phyloP scores from a whole-genome alignment of 129 eudicot genomes.

The Lactuca sativa region DNA sequence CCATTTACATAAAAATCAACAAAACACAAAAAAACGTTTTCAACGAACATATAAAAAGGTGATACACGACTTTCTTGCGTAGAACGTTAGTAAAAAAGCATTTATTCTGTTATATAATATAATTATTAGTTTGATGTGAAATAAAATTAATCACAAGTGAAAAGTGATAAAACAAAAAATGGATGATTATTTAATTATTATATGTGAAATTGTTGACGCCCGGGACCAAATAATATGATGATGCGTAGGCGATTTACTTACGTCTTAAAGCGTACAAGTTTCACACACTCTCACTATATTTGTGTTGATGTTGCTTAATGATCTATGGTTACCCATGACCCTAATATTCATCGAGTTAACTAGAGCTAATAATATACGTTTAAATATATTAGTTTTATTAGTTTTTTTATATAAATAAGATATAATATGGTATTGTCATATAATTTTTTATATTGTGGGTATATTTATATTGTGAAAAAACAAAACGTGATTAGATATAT shows the following conservation, averaged over 20 bases:
- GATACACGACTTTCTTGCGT: background rate
- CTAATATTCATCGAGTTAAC: background rate
- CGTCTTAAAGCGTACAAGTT: conserved; percentile 43
- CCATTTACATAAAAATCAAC: background rate
- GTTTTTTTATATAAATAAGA: background rate
- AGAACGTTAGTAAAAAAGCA: background rate
- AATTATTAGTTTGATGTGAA: background rate
- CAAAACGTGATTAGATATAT: background rate
- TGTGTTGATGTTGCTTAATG: background rate
- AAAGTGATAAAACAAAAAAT: background rate
- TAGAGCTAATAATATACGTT: background rate
- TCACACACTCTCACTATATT: conserved; percentile 12
- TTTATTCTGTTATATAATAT: background rate
- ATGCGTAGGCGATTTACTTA: conserved; percentile 36
- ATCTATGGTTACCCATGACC: background rate
- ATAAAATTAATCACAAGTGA: background rate
- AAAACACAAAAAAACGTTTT: background rate
- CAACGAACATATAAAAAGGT: background rate
- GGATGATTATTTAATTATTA: background rate
- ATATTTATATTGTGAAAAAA: too few relatives aligned
- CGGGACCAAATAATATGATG: conserved; percentile 20
- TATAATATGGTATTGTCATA: background rate
- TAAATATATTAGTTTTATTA: too few relatives aligned
- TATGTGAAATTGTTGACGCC: background rate
- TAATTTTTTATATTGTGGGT: background rate